Evolutionary conservation across 441 rosid genomes (phyloP), one percentile per base, ranked within the genome.

Genomic region (Aleurites moluccanus): DNA sequence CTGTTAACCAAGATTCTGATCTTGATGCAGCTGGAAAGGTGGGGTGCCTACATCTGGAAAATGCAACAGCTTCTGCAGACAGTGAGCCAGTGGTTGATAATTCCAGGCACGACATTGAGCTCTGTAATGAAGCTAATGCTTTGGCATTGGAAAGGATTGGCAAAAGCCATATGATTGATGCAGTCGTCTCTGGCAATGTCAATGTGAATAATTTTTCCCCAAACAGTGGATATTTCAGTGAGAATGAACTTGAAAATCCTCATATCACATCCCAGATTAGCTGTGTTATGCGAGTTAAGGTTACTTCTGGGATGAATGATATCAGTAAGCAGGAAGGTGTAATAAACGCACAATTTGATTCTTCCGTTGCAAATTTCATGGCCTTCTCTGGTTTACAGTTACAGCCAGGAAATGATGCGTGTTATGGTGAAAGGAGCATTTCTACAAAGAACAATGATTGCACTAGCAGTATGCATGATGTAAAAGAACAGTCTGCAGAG

Each of bases 171-270:
- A 42, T 75, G 53, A 69, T 61, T 16, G 78, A 28, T 73, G 27
- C 67, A 69, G 78, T 70, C 75, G 78, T 67, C 60, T 67, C 66
- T 49, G 64, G 75, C 75, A 75, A 62, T 64, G 59, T 78, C 74
- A 73, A 30, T 52, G 66, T 42, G n/a, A 10, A 64, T 67, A 67
- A 71, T 77, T 72, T 66, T 73, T 73, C 64, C 73, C 52, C 77
- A 16, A 72, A 55, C 20, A 66, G 69, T 52, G 82, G 53, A 42
- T 67, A 69, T 72, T 73, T 62, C 65, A 23, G 65, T 65, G 74
- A 67, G 25, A 47, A 64, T 56, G 79, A 82, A 79, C 60, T 65
- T 53, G 87, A 78, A 78, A 77, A 75, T 77, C 81, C 64, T 9
- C 78, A 67, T 23, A 53, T 72, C 49, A 50, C 63, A 59, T 23